Base-by-base conservation (phyloP, 441 rosid species). In the Isatis lusitanica region DNA sequence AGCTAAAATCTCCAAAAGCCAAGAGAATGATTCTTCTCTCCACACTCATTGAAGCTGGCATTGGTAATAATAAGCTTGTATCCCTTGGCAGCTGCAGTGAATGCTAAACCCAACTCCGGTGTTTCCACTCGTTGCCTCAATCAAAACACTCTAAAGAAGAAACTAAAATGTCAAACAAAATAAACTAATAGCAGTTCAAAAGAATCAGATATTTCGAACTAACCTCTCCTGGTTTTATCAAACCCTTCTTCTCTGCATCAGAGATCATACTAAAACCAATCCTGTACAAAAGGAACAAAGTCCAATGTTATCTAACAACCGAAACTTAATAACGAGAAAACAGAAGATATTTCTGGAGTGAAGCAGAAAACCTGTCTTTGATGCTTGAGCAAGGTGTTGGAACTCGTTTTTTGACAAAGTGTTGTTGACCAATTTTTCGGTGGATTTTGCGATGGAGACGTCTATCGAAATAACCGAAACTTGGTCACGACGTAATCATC, bases 1-100 rank as follows among this genome's bases (percentile, higher is more conserved):
- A 0, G 87, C 90, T 58, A 78, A 64, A 73, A 93, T 87, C 87
- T 93, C 98, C 98, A 77, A 93, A 93, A 65, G 98, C 97, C 39
- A 84, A 80, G 79, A 93, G 98, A 80, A 93, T 88, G 73, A 86
- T 89, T 79, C 97, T 87, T 79, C 97, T 89, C 74, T 93, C 98
- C 5, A 85, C 68, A 83, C 93, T 90, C 97, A 89, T 93, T 3
- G 98, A 93, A 61, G 98, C 92, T 38, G 98, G 98, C 98, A 90
- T 90, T 9, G 95, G 95, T 90, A 70, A 93, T 89, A 63, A 90
- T 85, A 68, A 89, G 92, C 80, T 73, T 87, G 74, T 93, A 93
- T 7, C 88, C 83, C 77, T 93, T 93, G 8, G 97, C 95, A 36
- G 98, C 96, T 2, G 98, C 97, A 68, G 92, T 83, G 80, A 93